phyloP scores from a whole-genome alignment of 2,329 filamentous ascomycete species.

The Lasiodiplodia sp. region DNA sequence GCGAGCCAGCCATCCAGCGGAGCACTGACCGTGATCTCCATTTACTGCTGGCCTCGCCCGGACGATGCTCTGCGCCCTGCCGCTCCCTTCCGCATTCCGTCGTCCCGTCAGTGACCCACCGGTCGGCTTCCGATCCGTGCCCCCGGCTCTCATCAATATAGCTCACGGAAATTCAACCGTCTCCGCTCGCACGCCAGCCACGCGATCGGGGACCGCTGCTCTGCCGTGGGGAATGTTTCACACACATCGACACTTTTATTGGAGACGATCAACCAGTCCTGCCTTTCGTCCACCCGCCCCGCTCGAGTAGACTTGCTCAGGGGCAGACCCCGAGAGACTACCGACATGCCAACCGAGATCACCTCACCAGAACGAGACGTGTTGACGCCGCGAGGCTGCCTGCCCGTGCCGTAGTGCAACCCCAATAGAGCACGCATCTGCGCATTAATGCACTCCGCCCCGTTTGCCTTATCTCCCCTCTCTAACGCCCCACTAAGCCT shows the following conservation, averaged over 20 bases:
- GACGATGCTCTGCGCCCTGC: constrained; percentile 19
- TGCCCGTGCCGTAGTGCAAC: too few relatives aligned
- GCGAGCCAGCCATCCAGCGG: background rate
- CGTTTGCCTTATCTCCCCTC: background rate
- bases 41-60: constrained; percentile 18
- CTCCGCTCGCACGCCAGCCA: background rate
- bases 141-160: constrained; percentile 1
- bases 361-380: constrained; percentile 1
- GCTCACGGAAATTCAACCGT: background rate
- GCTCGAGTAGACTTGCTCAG: background rate
- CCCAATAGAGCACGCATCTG: background rate
- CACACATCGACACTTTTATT: background rate
- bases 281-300: background rate
- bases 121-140: constrained; percentile 10
- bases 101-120: constrained; percentile 2
- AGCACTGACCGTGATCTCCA: constrained; percentile 18
- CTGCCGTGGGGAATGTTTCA: constrained; percentile 19
- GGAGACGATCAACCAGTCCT: background rate
- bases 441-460: background rate
- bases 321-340: background rate
- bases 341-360: background rate
- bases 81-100: constrained; percentile 15
- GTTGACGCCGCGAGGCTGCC: background rate
- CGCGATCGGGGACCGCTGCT: constrained; percentile 7
- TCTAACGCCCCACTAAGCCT: background rate